phyloP scores from a whole-genome alignment of 2,329 filamentous ascomycete genomes.

The Fusarium avenaceum region DNA sequence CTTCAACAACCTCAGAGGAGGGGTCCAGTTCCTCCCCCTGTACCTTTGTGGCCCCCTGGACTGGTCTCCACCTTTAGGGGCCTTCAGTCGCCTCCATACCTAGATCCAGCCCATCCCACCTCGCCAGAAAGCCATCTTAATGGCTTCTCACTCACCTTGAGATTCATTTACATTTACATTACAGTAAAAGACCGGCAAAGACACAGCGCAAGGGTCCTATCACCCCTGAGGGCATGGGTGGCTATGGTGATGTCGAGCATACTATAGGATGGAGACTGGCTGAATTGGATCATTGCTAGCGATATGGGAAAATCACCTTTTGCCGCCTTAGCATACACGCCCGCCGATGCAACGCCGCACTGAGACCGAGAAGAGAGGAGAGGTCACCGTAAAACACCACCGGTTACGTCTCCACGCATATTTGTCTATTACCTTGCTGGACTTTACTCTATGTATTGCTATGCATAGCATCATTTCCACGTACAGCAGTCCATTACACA shows the following conservation, averaged over 20 bases:
- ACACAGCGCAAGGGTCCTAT: slow-evolving; percentile 7
- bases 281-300: slow-evolving; percentile 9
- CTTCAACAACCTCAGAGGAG: slow-evolving; percentile 16
- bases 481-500: slow-evolving; percentile 25
- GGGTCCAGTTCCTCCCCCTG: slow-evolving; percentile 11
- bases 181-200: slow-evolving; percentile 18
- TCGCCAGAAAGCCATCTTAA: slow-evolving; percentile 19
- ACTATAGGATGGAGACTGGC: neutral
- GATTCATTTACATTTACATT: slow-evolving; percentile 23
- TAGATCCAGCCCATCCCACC: slow-evolving; percentile 22
- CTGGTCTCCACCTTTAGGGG: slow-evolving; percentile 16
- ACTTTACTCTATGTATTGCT: slow-evolving; percentile 2
- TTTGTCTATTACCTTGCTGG: neutral
- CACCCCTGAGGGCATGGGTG: neutral
- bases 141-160: slow-evolving; percentile 30
- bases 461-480: slow-evolving; percentile 27
- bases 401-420: slow-evolving; percentile 15
- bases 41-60: slow-evolving; percentile 3
- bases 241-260: slow-evolving; percentile 11
- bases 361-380: slow-evolving; percentile 34
- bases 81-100: slow-evolving; percentile 18
- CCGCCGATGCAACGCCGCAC: slow-evolving; percentile 42
- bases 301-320: slow-evolving; percentile 30
- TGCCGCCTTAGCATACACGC: slow-evolving; percentile 33
- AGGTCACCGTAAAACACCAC: slow-evolving; percentile 15